Conservation (phyloP, 768 basidiomycete species). For the Termitomyces sp. region DNA sequence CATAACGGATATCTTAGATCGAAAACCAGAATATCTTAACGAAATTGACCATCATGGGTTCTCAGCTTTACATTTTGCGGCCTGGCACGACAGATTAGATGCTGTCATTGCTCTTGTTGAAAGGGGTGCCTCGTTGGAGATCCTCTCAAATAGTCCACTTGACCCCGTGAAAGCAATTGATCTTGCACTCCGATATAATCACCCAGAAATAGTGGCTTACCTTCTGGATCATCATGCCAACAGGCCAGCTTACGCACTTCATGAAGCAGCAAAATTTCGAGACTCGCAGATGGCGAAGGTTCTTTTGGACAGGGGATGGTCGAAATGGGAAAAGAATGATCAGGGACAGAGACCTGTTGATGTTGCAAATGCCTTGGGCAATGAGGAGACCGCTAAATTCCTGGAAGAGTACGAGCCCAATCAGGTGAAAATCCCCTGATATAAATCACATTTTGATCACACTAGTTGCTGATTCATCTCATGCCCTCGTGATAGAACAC, state of each 20-base stretch:
- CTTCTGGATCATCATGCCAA: background rate
- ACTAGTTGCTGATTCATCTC: too few relatives aligned
- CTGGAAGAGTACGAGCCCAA: background rate
- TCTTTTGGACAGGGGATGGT: background rate
- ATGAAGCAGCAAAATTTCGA: background rate
- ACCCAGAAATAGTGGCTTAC: background rate
- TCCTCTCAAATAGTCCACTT: background rate
- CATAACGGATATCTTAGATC: background rate
- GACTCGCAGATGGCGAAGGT: background rate
- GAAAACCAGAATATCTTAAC: background rate
- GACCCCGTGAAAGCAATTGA: background rate
- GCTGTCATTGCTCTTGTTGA: background rate
- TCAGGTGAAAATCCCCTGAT: too few relatives aligned
- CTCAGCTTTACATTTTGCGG: background rate
- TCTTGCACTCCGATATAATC: background rate
- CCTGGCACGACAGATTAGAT: background rate
- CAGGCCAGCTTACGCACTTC: background rate
- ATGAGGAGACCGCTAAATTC: background rate
- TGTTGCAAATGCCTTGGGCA: background rate
- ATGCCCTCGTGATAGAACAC: too few relatives aligned
- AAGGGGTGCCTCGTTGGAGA: background rate
- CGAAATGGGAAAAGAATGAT: background rate
- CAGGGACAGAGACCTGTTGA: background rate
- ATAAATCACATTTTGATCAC: too few relatives aligned
- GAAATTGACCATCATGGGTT: background rate